A percentile compares a stretch with the other conserved stretches of the same genome.
phyloP scores from a whole-genome alignment of 2,329 filamentous ascomycete species.

The Fusarium palustre region DNA sequence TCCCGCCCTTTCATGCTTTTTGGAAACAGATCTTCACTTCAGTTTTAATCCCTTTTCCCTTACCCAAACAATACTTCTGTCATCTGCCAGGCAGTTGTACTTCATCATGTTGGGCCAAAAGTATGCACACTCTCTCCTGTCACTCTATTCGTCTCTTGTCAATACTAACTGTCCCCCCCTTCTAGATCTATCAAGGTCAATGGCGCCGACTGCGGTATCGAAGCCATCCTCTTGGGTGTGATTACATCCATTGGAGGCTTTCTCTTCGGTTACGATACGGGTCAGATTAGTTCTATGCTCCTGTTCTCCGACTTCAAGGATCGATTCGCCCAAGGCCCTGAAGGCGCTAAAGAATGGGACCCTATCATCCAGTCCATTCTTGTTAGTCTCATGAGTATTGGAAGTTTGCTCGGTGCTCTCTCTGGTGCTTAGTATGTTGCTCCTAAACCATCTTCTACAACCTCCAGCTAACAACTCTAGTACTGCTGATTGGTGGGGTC shows the following conservation, averaged over 20 bases:
- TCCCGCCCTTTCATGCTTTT: conserved; percentile 23
- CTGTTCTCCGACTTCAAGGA: conserved; percentile 64
- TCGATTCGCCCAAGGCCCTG: conserved; percentile 64
- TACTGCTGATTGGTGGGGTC: conserved; percentile 68
- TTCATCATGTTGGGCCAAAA: conserved; percentile 45
- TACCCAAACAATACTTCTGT: conserved; percentile 6
- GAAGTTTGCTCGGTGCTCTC: conserved; percentile 66
- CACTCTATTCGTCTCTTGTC: neutral
- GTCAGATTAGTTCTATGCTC: conserved; percentile 66
- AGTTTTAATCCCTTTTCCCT: conserved; percentile 14
- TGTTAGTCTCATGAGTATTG: conserved; percentile 68
- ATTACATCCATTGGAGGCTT: conserved; percentile 70
- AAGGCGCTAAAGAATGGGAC: conserved; percentile 55
- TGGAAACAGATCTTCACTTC: conserved; percentile 20
- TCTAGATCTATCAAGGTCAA: conserved; percentile 56
- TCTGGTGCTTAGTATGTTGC: conserved; percentile 59
- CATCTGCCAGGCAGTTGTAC: conserved; percentile 26
- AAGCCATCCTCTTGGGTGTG: conserved; percentile 59
- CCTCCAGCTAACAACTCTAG: conserved; percentile 38
- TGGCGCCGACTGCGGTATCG: conserved; percentile 57
- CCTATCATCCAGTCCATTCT: conserved; percentile 63
- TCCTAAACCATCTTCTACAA: neutral
- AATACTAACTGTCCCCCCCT: conserved; percentile 7
- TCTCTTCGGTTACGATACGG: conserved; percentile 73
- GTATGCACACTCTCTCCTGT: conserved; percentile 21